Conservation (phyloP, 805 yeast genomes). For the Ogataea ramenticola region DNA sequence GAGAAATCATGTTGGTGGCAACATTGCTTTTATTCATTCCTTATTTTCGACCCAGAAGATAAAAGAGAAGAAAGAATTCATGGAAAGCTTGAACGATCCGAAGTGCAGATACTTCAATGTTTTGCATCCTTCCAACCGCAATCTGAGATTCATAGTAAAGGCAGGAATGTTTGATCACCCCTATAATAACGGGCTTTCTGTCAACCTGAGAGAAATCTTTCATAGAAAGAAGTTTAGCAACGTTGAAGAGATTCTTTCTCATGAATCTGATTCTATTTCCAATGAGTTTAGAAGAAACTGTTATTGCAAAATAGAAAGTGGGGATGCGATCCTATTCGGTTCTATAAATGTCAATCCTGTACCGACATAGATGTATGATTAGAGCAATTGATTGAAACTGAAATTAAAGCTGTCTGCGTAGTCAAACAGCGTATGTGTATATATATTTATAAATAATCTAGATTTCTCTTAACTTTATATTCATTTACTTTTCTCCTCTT, state of each 20-base stretch:
- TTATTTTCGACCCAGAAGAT: neutral
- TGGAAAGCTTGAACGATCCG: neutral
- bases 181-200: constrained; percentile 29
- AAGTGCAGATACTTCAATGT: constrained; percentile 36
- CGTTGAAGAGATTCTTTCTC: constrained; percentile 15
- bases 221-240: constrained; percentile 1
- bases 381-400: too few species aligned
- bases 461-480: neutral
- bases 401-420: too few species aligned
- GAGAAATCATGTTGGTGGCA: neutral
- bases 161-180: constrained; percentile 26
- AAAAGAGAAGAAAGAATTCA: constrained; percentile 11
- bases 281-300: constrained; percentile 15
- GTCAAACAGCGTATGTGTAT: neutral
- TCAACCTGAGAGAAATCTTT: constrained; percentile 30
- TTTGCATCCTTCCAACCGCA: constrained; percentile 22
- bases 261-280: constrained; percentile 20
- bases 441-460: neutral
- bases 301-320: constrained; percentile 16
- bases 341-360: constrained; percentile 4
- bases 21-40: neutral
- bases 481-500: neutral
- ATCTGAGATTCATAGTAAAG: constrained; percentile 30
- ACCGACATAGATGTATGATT: neutral
- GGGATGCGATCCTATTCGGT: constrained; percentile 22